These are phyloP conservation scores for Coemansia nantahalensis DNA, from an alignment of 192 early-diverging fungal species.

Conservation along the genomic window DNA sequence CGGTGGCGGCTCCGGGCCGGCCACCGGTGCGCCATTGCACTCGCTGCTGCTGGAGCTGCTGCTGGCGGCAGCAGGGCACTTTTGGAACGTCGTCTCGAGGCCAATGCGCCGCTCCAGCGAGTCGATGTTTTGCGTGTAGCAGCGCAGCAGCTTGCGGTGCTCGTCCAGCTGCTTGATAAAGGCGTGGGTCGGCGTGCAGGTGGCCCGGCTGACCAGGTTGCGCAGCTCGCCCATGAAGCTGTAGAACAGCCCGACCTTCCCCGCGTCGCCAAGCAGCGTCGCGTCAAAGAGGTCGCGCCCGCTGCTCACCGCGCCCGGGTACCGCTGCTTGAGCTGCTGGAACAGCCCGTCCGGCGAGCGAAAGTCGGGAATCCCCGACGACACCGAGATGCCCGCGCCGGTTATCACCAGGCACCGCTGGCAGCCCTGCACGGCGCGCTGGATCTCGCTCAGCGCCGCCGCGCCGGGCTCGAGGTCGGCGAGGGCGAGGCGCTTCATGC, in stretches of 20 bases:
- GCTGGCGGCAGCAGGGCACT: background rate
- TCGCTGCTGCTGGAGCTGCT: background rate
- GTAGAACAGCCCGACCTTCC: constrained; percentile 61
- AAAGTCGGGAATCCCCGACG: constrained; percentile 97
- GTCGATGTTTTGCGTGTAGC: constrained; percentile 98
- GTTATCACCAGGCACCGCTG: constrained; percentile 52
- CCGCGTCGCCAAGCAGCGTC: constrained; percentile 72
- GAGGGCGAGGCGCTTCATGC: constrained; percentile 29
- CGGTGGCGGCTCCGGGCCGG: no score
- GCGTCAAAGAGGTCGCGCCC: constrained; percentile 92
- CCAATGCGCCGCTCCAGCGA: constrained; percentile 78
- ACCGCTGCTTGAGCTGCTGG: constrained; percentile 68
- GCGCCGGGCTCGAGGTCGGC: constrained; percentile 8
- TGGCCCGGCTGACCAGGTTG: constrained; percentile 65
- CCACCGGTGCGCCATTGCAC: background rate
- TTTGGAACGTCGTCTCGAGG: constrained; percentile 53
- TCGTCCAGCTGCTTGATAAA: constrained; percentile 80
- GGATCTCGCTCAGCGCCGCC: constrained; percentile 10
- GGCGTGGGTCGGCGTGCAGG: constrained; percentile 77
- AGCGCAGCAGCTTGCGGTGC: constrained; percentile 74
- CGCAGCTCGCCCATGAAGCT: constrained; percentile 85
- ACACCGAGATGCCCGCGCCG: constrained; percentile 83
- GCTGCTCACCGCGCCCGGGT: constrained; percentile 72
- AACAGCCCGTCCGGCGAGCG: constrained; percentile 93
- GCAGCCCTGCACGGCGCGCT: constrained; percentile 37